Conservation (phyloP, 2,329 filamentous ascomycete species). For the Coniochaeta ligniaria region DNA sequence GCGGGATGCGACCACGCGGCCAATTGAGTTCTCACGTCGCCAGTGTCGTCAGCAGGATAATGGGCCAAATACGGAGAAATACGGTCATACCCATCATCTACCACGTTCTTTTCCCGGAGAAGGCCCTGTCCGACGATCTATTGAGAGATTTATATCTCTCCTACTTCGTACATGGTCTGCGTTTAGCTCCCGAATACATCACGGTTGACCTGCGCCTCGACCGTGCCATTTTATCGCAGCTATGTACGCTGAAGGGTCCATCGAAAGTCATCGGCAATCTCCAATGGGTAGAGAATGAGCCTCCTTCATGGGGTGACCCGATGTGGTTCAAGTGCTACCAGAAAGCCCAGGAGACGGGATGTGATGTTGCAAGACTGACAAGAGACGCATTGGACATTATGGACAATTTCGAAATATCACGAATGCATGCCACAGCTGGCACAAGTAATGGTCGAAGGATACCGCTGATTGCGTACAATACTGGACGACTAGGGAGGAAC, state of each 20-base stretch:
- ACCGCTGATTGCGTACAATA: conserved; percentile 58
- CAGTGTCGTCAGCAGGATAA: conserved; percentile 46
- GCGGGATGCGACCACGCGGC: conserved; percentile 4
- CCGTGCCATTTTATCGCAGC: conserved; percentile 38
- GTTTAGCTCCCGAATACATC: conserved; percentile 56
- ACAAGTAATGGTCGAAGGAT: conserved; percentile 28
- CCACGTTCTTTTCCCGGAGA: conserved; percentile 34
- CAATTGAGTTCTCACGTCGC: conserved; percentile 25
- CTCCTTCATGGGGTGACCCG: conserved; percentile 46
- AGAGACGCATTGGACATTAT: conserved; percentile 48
- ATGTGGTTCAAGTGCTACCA: conserved; percentile 50
- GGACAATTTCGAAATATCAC: conserved; percentile 56
- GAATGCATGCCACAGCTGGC: conserved; percentile 43
- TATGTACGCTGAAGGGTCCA: conserved; percentile 29
- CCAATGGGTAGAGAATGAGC: conserved; percentile 28
- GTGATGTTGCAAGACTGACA: conserved; percentile 54
- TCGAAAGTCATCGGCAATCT: conserved; percentile 56
- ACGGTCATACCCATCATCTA: conserved; percentile 54
- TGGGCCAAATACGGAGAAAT: conserved; percentile 55
- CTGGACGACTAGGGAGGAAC: conserved; percentile 52
- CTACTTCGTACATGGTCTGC: conserved; percentile 51
- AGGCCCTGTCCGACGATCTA: conserved; percentile 13
- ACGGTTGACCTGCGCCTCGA: conserved; percentile 55
- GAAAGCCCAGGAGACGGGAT: conserved; percentile 48
- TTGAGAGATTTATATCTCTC: conserved; percentile 39